These are phyloP conservation scores for Starmerella bombi DNA, from an alignment of 805 yeast species.

Conservation along the genomic window DNA sequence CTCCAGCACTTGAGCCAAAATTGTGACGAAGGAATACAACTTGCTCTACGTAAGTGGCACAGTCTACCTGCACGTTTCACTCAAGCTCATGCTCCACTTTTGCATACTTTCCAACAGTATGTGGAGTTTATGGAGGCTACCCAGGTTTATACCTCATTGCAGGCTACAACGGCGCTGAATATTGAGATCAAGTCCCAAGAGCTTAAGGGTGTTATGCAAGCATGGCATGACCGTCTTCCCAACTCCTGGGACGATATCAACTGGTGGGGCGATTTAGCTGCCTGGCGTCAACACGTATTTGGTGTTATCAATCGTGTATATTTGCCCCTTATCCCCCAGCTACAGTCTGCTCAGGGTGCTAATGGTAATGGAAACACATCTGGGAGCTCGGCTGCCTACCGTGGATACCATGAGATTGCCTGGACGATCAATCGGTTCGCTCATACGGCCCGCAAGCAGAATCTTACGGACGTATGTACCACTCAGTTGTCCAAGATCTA, in stretches of 20 bases:
- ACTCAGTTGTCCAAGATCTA: constrained; percentile 85
- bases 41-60: constrained; percentile 86
- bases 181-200: constrained; percentile 89
- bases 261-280: constrained; percentile 92
- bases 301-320: constrained; percentile 89
- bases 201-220: constrained; percentile 82
- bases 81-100: constrained; percentile 72
- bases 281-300: constrained; percentile 98
- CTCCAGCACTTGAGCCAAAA: constrained; percentile 70
- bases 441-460: constrained; percentile 93
- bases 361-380: constrained; percentile 42
- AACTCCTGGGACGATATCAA: constrained; percentile 96
- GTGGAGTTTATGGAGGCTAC: constrained; percentile 96
- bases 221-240: constrained; percentile 96
- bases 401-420: constrained; percentile 97
- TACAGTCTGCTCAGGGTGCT: constrained; percentile 44
- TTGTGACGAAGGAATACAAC: constrained; percentile 93
- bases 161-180: constrained; percentile 82
- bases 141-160: constrained; percentile 77
- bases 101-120: constrained; percentile 93
- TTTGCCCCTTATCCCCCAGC: constrained; percentile 76
- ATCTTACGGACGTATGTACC: constrained; percentile 93
- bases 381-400: constrained; percentile 74
- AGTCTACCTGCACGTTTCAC: constrained; percentile 57
- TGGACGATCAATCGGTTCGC: constrained; percentile 98